A percentile compares a stretch with the other conserved stretches of the same genome.
phyloP scores from a whole-genome alignment of 2,329 filamentous ascomycete species.

The Didymella sp. region DNA sequence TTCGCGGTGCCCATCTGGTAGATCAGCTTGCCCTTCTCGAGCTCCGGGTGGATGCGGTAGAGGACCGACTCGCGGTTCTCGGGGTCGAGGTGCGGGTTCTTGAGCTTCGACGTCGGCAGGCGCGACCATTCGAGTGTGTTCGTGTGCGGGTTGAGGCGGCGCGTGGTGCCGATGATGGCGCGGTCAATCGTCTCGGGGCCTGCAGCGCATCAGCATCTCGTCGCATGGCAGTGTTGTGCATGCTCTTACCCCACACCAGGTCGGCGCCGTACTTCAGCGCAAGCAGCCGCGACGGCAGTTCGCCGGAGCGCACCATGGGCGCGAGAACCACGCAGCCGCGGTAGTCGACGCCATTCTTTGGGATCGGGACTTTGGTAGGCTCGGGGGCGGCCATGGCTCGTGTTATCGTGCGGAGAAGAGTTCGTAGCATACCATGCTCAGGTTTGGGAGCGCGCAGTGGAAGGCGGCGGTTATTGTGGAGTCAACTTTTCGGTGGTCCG shows the following conservation, averaged over 20 bases:
- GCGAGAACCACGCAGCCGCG: constrained; percentile 92
- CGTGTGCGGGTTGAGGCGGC: constrained; percentile 76
- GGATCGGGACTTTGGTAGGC: constrained; percentile 76
- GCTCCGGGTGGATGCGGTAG: constrained; percentile 80
- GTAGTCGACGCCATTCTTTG: constrained; percentile 88
- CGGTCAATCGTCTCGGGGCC: constrained; percentile 94
- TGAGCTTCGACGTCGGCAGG: constrained; percentile 72
- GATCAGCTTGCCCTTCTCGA: constrained; percentile 77
- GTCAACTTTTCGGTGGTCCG: constrained; percentile 7
- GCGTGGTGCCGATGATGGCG: constrained; percentile 85
- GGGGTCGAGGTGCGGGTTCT: constrained; percentile 63
- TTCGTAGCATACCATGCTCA: constrained; percentile 51
- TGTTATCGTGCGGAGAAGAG: constrained; percentile 37
- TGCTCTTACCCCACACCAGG: constrained; percentile 84
- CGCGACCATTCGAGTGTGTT: constrained; percentile 86
- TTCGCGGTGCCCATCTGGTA: constrained; percentile 92
- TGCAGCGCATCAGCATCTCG: constrained; percentile 41
- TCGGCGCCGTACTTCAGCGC: constrained; percentile 96
- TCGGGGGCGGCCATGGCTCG: constrained; percentile 41
- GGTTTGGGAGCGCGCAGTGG: neutral
- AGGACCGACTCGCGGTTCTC: constrained; percentile 70
- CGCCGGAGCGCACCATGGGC: constrained; percentile 97
- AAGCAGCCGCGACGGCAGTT: constrained; percentile 85
- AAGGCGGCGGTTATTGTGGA: constrained; percentile 1
- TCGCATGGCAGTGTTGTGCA: neutral